A percentile compares a stretch with the other conserved stretches of the same genome.
Conservation (phyloP, 257 asterid genomes). For the Knoxia roxburghii region DNA sequence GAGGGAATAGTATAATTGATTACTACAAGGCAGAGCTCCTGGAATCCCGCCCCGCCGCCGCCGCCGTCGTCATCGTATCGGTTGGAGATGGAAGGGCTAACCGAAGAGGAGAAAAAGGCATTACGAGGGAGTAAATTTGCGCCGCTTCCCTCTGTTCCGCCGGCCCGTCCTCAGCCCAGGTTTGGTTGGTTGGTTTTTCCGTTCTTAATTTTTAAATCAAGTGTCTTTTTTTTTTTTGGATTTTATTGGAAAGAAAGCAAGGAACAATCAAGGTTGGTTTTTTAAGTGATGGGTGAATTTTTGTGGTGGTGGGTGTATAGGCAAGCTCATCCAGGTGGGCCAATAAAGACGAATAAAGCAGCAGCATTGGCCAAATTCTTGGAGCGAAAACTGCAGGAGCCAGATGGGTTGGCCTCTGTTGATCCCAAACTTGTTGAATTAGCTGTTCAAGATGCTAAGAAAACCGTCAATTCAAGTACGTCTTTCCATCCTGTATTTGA, state of each 20-base stretch:
- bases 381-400: conserved; percentile 79
- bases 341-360: conserved; percentile 91
- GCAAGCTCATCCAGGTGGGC: conserved; percentile 93
- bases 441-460: conserved; percentile 80
- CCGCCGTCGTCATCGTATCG: background rate
- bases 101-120: conserved; percentile 89
- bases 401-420: conserved; percentile 70
- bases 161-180: conserved; percentile 49
- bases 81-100: conserved; percentile 55
- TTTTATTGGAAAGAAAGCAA: background rate
- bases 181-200: conserved; percentile 32
- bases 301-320: conserved; percentile 26
- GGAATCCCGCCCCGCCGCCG: background rate
- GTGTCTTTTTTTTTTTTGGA: background rate
- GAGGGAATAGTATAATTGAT: too few species aligned
- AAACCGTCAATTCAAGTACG: conserved; percentile 61
- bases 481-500: conserved; percentile 8
- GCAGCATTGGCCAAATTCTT: conserved; percentile 94
- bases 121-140: conserved; percentile 95
- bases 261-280: background rate
- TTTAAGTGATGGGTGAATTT: background rate
- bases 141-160: conserved; percentile 70
- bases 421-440: conserved; percentile 71
- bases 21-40: background rate
- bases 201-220: background rate